Conservation (phyloP, 148 eudicot genomes). For the Fagopyrum homotropicum region DNA sequence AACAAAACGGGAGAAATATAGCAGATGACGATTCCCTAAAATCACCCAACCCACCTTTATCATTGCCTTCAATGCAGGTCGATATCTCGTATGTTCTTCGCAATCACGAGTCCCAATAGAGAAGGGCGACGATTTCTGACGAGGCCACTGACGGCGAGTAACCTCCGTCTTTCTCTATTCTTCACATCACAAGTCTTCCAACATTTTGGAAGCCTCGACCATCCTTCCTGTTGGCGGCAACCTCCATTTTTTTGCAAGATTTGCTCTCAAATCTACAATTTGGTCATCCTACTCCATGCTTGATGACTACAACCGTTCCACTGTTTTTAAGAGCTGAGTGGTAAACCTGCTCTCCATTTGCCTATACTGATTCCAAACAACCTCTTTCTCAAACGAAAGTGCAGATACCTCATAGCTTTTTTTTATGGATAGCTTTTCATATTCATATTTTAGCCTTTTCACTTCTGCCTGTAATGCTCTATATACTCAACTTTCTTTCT, state of each 20-base stretch:
- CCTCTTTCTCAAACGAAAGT: too few species aligned
- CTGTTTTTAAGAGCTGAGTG: conserved; percentile 14
- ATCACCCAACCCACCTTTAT: too few species aligned
- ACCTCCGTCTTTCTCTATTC: too few species aligned
- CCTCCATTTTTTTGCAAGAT: conserved; percentile 32
- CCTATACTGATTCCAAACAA: too few species aligned
- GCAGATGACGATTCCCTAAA: too few species aligned
- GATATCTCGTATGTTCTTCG: too few species aligned
- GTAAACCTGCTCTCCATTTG: too few species aligned
- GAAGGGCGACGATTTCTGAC: too few species aligned
- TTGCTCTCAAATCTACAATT: conserved; percentile 26
- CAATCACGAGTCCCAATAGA: too few species aligned
- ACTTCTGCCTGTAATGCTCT: conserved; percentile 36
- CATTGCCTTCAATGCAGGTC: too few species aligned
- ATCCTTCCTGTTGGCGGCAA: conserved; percentile 28
- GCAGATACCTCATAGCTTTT: conserved; percentile 41
- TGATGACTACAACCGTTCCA: conserved; percentile 50
- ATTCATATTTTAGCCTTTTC: conserved; percentile 32
- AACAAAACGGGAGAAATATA: too few species aligned
- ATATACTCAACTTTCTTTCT: conserved; percentile 13
- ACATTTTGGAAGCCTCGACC: conserved; percentile 32
- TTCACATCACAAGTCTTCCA: conserved; percentile 36
- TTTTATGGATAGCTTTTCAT: conserved; percentile 36
- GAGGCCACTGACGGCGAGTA: too few species aligned
- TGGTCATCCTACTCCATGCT: conserved; percentile 34